A percentile compares a stretch with the other conserved stretches of the same genome.
Conservation (phyloP, 805 yeast genomes). For the Ogataea nonfermentans region DNA sequence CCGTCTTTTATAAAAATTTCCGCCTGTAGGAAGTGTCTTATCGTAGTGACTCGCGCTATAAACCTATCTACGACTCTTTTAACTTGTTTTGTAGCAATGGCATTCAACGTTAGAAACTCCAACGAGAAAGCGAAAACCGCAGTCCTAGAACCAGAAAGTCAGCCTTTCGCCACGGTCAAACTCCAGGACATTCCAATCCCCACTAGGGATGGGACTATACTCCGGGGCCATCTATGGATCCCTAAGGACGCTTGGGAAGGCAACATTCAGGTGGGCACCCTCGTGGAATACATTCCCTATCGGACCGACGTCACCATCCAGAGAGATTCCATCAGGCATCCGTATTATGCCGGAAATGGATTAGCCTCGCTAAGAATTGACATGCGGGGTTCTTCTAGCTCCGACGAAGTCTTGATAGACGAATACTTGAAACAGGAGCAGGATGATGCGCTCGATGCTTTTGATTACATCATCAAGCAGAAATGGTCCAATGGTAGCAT, state of each 20-base stretch:
- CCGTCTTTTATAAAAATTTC: too few species aligned
- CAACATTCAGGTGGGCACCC: slow-evolving; percentile 35
- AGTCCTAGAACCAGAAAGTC: slow-evolving; percentile 19
- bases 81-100: slow-evolving; percentile 32
- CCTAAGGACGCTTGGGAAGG: slow-evolving; percentile 36
- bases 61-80: not conserved
- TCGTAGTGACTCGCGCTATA: not conserved
- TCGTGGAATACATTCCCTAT: slow-evolving; percentile 46
- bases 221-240: slow-evolving; percentile 45
- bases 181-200: slow-evolving; percentile 38
- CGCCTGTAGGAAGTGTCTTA: too few species aligned
- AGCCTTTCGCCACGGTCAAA: slow-evolving; percentile 34
- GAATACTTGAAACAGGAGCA: slow-evolving; percentile 45
- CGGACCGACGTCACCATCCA: slow-evolving; percentile 45
- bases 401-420: slow-evolving; percentile 41
- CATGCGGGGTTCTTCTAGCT: slow-evolving; percentile 46
- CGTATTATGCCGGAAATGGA: slow-evolving; percentile 47
- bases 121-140: slow-evolving; percentile 21
- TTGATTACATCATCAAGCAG: slow-evolving; percentile 42
- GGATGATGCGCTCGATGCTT: slow-evolving; percentile 41
- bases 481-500: slow-evolving; percentile 45
- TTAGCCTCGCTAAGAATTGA: slow-evolving; percentile 45
- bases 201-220: slow-evolving; percentile 37
- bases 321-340: slow-evolving; percentile 45
- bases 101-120: slow-evolving; percentile 41